Conservation (phyloP, 2,329 filamentous ascomycete species). For the Colletotrichum zoysiae region DNA sequence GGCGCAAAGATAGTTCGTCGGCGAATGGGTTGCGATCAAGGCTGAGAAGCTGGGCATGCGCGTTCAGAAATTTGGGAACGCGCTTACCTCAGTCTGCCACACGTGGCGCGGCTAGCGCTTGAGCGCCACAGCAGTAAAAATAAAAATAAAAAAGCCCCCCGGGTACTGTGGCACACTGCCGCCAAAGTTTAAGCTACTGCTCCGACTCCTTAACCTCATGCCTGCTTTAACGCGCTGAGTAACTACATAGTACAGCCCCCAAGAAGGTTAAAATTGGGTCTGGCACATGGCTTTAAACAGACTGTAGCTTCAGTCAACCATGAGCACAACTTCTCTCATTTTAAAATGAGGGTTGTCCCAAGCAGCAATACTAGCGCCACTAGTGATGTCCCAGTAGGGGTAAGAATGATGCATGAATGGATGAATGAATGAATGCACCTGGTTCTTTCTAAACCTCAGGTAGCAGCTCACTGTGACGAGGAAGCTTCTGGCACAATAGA, state of each 20-base stretch:
- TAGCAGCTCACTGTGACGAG: background rate
- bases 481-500: background rate
- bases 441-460: background rate
- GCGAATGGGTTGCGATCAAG: constrained; percentile 12
- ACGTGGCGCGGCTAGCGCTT: constrained; percentile 38
- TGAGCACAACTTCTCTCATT: background rate
- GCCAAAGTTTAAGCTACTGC: background rate
- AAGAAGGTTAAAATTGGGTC: background rate
- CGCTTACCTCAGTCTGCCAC: constrained; percentile 29
- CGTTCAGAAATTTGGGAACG: constrained; percentile 40
- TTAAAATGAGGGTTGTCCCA: background rate
- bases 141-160: too few relatives aligned
- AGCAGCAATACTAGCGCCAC: background rate
- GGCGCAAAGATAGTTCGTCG: constrained; percentile 25
- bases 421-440: background rate
- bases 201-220: background rate
- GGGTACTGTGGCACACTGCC: constrained; percentile 6
- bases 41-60: constrained; percentile 29
- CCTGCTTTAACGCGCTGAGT: too few relatives aligned
- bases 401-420: background rate
- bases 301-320: background rate
- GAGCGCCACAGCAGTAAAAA: background rate
- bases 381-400: background rate
- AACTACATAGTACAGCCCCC: background rate
- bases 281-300: too few relatives aligned